phyloP scores from a whole-genome alignment of 192 early-diverging fungal genomes.

The Ambispora gerdemannii region DNA sequence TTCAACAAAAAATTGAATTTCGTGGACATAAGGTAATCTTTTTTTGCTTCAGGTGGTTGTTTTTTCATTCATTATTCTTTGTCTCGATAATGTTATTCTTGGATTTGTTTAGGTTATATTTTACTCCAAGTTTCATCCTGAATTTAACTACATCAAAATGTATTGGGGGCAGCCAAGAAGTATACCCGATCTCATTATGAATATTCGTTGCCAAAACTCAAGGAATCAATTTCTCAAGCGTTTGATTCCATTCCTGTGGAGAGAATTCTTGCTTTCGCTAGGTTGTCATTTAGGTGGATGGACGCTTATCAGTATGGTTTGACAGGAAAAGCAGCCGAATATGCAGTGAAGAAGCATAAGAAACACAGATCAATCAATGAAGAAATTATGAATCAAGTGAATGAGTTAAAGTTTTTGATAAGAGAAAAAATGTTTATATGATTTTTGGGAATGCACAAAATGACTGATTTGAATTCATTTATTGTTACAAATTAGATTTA shows the following conservation, averaged over 20 bases:
- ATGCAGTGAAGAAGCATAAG: not conserved
- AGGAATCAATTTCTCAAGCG: not conserved
- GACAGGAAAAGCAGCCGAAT: not conserved
- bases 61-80: not conserved
- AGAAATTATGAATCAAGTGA: too few relatives aligned
- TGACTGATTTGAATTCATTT: too few relatives aligned
- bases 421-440: too few relatives aligned
- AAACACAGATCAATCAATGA: too few relatives aligned
- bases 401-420: too few relatives aligned
- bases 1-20: not conserved
- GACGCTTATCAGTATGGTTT: not conserved
- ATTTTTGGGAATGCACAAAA: too few relatives aligned
- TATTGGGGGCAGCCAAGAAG: not conserved
- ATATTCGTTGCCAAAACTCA: not conserved
- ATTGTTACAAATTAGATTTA: too few relatives aligned
- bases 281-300: not conserved
- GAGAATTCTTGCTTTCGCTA: not conserved
- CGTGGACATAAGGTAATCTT: not conserved
- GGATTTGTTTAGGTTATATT: not conserved
- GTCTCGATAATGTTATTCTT: not conserved
- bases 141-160: not conserved
- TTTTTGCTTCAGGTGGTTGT: not conserved
- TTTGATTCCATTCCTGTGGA: not conserved
- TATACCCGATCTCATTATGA: not conserved
- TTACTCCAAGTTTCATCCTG: not conserved